Base-by-base conservation (phyloP, 441 rosid species). In the Populus hybrid region DNA sequence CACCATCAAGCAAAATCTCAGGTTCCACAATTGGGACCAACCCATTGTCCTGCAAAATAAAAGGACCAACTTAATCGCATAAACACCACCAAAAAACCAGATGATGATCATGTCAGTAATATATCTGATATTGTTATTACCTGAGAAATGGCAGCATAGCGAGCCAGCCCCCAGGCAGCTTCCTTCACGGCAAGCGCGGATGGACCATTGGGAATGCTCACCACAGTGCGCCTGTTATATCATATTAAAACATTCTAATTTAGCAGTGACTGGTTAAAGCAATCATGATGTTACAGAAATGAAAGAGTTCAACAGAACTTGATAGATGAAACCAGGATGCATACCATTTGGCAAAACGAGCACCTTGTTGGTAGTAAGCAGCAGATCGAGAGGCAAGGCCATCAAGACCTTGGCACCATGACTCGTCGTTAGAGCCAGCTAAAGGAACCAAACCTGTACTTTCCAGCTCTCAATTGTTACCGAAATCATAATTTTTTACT, bases 101-200 rank as follows among this genome's bases (percentile, higher is more conserved):
- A 34, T 34, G 36, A 34, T 34, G 36, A 6, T 34, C 36, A 34
- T 34, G 36, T 34, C 36, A 34, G 1, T 34, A 34, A 34, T 34
- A 34, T 34, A 34, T 34, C 36, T 34, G 36, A 34, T 6, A 77
- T 5, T 6, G 36, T 11, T n/a, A 16, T 10, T 80, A 91, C 97
- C 80, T 93, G 98, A 81, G 97, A 89, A 35, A 95, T 89, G 81
- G 97, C 90, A 18, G 99, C 98, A 24, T 95, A 95, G 77, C 98
- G 98, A n/a, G 98, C 99, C 28, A 95, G 98, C 74, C 99, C 98
- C 98, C 99, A 93, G 81, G 98, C 95, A 0, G 98, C 99, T 93
- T 95, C 99, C 84, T 91, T 91, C 76, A 93, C 95, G 14, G 97
- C 98, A 76, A 95, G 76, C 73, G 96, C 95, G 76, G 97, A 90